Percentiles rank a stretch among this genome's conserved stretches.
These are phyloP conservation scores for Extremus antarcticus DNA, from an alignment of 495 filamentous ascomycete genomes.

Conservation along the genomic window DNA sequence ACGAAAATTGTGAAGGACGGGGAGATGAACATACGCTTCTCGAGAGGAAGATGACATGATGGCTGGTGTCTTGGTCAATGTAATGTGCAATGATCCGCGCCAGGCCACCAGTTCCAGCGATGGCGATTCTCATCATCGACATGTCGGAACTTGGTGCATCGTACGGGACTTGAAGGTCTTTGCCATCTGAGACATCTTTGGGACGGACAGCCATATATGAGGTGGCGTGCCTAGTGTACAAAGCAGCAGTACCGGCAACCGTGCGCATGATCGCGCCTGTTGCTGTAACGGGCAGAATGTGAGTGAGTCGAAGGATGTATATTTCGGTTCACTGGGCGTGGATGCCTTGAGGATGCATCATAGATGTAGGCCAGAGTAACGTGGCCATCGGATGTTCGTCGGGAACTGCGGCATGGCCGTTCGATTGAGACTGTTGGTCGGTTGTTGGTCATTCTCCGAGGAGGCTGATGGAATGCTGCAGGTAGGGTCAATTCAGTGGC, in stretches of 20 bases:
- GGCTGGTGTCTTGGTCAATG: slow-evolving; percentile 43
- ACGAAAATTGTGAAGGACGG: not conserved
- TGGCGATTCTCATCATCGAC: slow-evolving; percentile 57
- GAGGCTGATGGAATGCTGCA: not conserved
- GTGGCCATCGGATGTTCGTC: not conserved
- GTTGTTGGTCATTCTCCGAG: not conserved
- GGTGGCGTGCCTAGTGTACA: not conserved
- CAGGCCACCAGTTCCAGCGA: slow-evolving; percentile 61
- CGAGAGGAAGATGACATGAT: slow-evolving; percentile 60
- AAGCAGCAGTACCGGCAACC: not conserved
- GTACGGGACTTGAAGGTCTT: not conserved
- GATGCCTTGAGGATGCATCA: slow-evolving; percentile 1
- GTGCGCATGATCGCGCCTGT: slow-evolving; percentile 3
- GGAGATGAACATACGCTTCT: slow-evolving; percentile 38
- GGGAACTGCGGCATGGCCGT: not conserved
- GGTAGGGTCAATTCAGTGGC: not conserved
- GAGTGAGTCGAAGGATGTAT: not conserved
- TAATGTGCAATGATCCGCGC: slow-evolving; percentile 52
- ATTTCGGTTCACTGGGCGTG: not conserved
- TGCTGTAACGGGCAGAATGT: not conserved
- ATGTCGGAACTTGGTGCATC: slow-evolving; percentile 3
- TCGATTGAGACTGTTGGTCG: not conserved
- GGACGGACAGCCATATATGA: slow-evolving; percentile 7
- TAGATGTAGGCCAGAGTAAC: not conserved
- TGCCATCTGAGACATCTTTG: slow-evolving; percentile 1